These are phyloP conservation scores for Bipolaris zeicola DNA, from an alignment of 2,329 filamentous ascomycete genomes.

Conservation along the genomic window DNA sequence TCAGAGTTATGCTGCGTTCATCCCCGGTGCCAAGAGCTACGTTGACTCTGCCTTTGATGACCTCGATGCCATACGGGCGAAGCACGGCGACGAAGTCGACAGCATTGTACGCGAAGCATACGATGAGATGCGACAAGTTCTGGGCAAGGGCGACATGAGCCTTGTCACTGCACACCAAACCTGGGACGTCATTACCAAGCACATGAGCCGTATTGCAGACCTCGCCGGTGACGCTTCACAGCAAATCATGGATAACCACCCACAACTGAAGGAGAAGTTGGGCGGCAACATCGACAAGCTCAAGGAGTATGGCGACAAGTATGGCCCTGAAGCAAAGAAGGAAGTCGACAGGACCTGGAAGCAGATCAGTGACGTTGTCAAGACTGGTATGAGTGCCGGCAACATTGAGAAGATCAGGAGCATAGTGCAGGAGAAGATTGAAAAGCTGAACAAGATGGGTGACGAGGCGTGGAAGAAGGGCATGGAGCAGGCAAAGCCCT, in stretches of 20 bases:
- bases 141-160: conserved; percentile 64
- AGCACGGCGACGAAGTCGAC: conserved; percentile 73
- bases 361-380: conserved; percentile 68
- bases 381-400: conserved; percentile 63
- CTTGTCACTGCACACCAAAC: conserved; percentile 66
- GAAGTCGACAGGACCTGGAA: conserved; percentile 73
- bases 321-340: conserved; percentile 78
- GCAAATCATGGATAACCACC: conserved; percentile 75
- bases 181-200: conserved; percentile 67
- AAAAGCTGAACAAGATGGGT: conserved; percentile 69
- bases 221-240: conserved; percentile 66
- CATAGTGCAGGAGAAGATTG: conserved; percentile 71
- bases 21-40: conserved; percentile 72
- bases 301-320: conserved; percentile 70
- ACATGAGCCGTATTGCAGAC: conserved; percentile 63
- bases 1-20: conserved; percentile 71
- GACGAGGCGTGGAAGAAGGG: conserved; percentile 76
- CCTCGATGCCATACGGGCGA: conserved; percentile 68
- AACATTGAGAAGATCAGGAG: conserved; percentile 62
- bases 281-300: conserved; percentile 71
- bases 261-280: conserved; percentile 72
- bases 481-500: conserved; percentile 71
- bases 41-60: conserved; percentile 74
- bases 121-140: conserved; percentile 66
- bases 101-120: conserved; percentile 71